Conservation (phyloP, 2,329 filamentous ascomycete genomes). For the Phoma sp. region DNA sequence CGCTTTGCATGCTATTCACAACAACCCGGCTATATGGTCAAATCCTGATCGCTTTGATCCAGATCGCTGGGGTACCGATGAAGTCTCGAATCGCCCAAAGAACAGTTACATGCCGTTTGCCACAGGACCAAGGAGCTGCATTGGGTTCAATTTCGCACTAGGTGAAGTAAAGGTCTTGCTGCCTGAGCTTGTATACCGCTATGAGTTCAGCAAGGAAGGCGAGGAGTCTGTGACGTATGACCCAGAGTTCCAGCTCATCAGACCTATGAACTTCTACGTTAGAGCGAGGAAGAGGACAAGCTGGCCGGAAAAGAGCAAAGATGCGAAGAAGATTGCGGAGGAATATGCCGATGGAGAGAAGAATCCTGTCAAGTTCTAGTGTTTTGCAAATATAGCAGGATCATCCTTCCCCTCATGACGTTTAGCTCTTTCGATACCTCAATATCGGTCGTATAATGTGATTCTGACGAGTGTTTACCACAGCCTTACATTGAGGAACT, state of each 20-base stretch:
- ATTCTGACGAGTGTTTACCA: too few relatives aligned
- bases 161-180: conserved; percentile 66
- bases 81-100: conserved; percentile 36
- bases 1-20: conserved; percentile 53
- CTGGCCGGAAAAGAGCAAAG: conserved; percentile 11
- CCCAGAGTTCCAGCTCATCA: conserved; percentile 64
- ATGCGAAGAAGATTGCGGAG: conserved; percentile 18
- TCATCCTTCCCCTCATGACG: too few relatives aligned
- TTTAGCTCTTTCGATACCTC: too few relatives aligned
- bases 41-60: conserved; percentile 64
- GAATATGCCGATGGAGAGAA: conserved; percentile 18
- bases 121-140: conserved; percentile 62
- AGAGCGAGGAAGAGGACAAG: conserved; percentile 49
- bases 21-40: conserved; percentile 63
- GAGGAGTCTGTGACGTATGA: conserved; percentile 63
- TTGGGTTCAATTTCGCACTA: conserved; percentile 70
- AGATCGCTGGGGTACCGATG: conserved; percentile 43
- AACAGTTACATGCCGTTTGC: conserved; percentile 66
- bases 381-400: neutral
- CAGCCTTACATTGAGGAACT: too few relatives aligned
- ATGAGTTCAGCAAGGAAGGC: conserved; percentile 59
- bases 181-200: conserved; percentile 64
- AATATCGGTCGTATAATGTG: too few relatives aligned
- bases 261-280: conserved; percentile 62
- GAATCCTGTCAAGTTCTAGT: conserved; percentile 8